Conservation (phyloP, 2,329 filamentous ascomycete species). For the Trichophyton simii region DNA sequence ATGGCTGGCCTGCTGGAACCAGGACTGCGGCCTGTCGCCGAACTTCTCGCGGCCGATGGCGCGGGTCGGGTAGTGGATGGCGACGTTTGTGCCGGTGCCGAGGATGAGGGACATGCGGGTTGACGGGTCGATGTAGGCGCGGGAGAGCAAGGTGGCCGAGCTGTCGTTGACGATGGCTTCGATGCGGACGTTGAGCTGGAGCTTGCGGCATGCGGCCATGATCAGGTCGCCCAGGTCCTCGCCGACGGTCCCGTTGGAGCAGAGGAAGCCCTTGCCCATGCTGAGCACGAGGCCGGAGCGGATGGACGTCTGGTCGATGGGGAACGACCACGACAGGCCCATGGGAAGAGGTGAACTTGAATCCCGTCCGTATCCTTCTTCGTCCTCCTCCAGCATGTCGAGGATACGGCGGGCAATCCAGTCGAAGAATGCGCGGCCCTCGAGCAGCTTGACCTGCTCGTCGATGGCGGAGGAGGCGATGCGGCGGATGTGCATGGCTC, state of each 20-base stretch:
- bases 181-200: conserved; percentile 45
- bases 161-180: conserved; percentile 54
- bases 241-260: conserved; percentile 46
- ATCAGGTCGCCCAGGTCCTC: conserved; percentile 49
- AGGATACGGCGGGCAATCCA: conserved; percentile 53
- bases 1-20: conserved; percentile 45
- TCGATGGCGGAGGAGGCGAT: conserved; percentile 46
- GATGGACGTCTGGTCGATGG: conserved; percentile 51
- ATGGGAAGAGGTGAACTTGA: conserved; percentile 36
- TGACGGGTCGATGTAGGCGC: conserved; percentile 48
- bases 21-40: conserved; percentile 41
- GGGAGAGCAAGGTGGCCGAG: conserved; percentile 48
- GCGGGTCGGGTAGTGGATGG: conserved; percentile 47
- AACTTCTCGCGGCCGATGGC: conserved; percentile 45
- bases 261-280: conserved; percentile 55
- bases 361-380: conserved; percentile 29
- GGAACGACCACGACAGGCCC: conserved; percentile 55
- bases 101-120: conserved; percentile 53
- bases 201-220: conserved; percentile 44
- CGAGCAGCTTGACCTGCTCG: conserved; percentile 41
- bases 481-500: conserved; percentile 42
- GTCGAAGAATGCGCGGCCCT: conserved; percentile 49
- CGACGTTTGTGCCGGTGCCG: conserved; percentile 53
- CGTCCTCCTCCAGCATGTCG: conserved; percentile 37
- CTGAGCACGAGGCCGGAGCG: conserved; percentile 44